Evolutionary conservation across 2,329 filamentous ascomycete genomes (phyloP).

Genomic region (Cercospora sesami): DNA sequence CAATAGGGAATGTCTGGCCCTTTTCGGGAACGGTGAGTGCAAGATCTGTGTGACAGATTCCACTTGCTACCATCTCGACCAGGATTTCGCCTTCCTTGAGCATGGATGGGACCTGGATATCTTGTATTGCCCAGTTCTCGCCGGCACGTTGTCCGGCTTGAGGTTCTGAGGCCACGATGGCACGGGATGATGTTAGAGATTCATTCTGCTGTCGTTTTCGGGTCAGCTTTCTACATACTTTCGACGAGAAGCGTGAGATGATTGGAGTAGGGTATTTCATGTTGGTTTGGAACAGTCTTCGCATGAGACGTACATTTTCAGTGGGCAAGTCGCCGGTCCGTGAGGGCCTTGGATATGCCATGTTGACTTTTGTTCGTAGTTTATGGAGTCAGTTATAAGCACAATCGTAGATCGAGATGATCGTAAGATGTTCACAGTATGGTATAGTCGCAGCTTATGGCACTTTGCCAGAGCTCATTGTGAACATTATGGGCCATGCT

Average conservation of each 20-base stretch:
- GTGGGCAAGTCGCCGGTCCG: not conserved
- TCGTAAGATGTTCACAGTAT: not conserved
- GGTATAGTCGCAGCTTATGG: not conserved
- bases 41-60: conserved; percentile 35
- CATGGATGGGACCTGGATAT: conserved; percentile 24
- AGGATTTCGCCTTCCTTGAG: conserved; percentile 30
- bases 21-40: conserved; percentile 22
- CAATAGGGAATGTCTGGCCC: conserved; percentile 30
- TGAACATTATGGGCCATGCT: not conserved
- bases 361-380: not conserved
- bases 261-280: not conserved
- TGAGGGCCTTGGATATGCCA: not conserved
- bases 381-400: not conserved
- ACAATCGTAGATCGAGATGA: not conserved
- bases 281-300: not conserved
- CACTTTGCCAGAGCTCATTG: not conserved
- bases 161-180: conserved; percentile 26
- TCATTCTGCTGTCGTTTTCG: conserved; percentile 14
- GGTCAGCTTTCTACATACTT: conserved; percentile 1
- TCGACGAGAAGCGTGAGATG: not conserved
- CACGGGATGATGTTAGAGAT: conserved; percentile 18
- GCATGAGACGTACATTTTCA: not conserved
- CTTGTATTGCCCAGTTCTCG: conserved; percentile 24
- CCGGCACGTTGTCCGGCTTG: conserved; percentile 18
- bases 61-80: conserved; percentile 32